Percentiles rank a stretch among this genome's conserved stretches.
phyloP scores from a whole-genome alignment of 2,329 filamentous ascomycete genomes.

The Claviceps cyperi region DNA sequence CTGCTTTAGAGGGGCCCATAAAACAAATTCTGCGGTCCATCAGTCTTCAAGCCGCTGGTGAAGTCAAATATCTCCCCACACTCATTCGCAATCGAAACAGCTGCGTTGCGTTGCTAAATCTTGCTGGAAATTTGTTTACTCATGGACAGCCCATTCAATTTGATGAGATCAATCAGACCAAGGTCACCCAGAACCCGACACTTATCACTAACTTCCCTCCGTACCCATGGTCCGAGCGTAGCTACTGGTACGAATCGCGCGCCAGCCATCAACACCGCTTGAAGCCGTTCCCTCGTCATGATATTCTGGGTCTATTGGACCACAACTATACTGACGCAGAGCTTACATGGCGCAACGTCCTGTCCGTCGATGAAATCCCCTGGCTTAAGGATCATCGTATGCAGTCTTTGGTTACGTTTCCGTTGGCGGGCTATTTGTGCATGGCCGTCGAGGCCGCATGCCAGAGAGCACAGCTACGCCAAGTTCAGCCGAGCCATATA shows the following conservation, averaged over 20 bases:
- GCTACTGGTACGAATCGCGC: conserved; percentile 34
- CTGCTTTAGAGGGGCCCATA: conserved; percentile 33
- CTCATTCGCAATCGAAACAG: conserved; percentile 39
- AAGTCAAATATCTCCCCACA: conserved; percentile 27
- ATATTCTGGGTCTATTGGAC: conserved; percentile 31
- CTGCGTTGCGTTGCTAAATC: conserved; percentile 28
- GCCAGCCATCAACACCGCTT: conserved; percentile 26
- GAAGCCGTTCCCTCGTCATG: conserved; percentile 25
- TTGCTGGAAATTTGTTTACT: conserved; percentile 29
- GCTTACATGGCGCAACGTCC: conserved; percentile 33
- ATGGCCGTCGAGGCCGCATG: conserved; percentile 35
- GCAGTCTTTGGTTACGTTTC: conserved; percentile 40
- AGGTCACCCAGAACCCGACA: conserved; percentile 3
- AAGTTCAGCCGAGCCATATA: conserved; percentile 11
- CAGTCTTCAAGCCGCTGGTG: conserved; percentile 22
- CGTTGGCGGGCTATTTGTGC: conserved; percentile 36
- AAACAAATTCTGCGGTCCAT: conserved; percentile 34
- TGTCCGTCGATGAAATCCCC: conserved; percentile 34
- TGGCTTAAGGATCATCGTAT: conserved; percentile 46
- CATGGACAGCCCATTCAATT: conserved; percentile 31
- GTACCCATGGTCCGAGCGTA: conserved; percentile 33
- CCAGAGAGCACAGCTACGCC: conserved; percentile 18
- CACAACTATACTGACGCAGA: conserved; percentile 29
- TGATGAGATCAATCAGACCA: conserved; percentile 28
- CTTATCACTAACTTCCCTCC: conserved; percentile 29